Percentiles rank a stretch among this genome's conserved stretches.
These are phyloP conservation scores for Pestalotiopsis fici DNA, from an alignment of 2,329 filamentous ascomycete species.

Conservation along the genomic window DNA sequence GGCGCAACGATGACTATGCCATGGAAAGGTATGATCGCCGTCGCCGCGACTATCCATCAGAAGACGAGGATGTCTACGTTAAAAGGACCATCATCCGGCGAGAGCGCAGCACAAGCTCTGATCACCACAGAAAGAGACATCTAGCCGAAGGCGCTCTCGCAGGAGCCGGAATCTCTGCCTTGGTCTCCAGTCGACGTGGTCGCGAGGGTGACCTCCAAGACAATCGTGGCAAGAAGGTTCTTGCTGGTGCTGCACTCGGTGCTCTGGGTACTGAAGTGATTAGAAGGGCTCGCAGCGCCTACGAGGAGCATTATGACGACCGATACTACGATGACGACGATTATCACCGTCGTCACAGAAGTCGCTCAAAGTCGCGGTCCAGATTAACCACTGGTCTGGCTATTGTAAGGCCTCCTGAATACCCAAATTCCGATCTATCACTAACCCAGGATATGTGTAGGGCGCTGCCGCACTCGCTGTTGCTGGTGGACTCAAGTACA, in stretches of 20 bases:
- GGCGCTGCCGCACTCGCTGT: conserved; percentile 62
- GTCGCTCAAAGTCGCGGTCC: conserved; percentile 33
- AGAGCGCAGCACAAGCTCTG: conserved; percentile 50
- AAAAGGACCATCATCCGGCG: conserved; percentile 48
- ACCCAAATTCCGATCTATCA: neutral
- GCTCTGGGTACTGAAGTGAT: conserved; percentile 63
- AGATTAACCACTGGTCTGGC: conserved; percentile 63
- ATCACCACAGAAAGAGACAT: conserved; percentile 57
- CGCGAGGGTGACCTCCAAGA: conserved; percentile 50
- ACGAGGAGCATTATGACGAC: conserved; percentile 52
- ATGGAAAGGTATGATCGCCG: conserved; percentile 31
- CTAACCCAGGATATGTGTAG: conserved; percentile 13
- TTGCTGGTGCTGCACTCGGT: conserved; percentile 63
- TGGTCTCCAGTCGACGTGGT: conserved; percentile 56
- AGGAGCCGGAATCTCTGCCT: conserved; percentile 62
- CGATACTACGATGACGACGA: conserved; percentile 40
- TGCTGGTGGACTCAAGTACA: conserved; percentile 66
- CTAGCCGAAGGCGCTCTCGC: conserved; percentile 66
- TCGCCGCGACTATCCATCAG: conserved; percentile 38
- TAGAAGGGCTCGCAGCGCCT: conserved; percentile 61
- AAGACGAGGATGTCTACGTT: conserved; percentile 48
- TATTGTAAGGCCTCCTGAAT: conserved; percentile 43
- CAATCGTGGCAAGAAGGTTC: conserved; percentile 57
- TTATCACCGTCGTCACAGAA: conserved; percentile 39
- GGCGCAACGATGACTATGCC: conserved; percentile 33